Base-by-base conservation (phyloP, 805 yeast genomes). In the Clavispora phyllophila region DNA sequence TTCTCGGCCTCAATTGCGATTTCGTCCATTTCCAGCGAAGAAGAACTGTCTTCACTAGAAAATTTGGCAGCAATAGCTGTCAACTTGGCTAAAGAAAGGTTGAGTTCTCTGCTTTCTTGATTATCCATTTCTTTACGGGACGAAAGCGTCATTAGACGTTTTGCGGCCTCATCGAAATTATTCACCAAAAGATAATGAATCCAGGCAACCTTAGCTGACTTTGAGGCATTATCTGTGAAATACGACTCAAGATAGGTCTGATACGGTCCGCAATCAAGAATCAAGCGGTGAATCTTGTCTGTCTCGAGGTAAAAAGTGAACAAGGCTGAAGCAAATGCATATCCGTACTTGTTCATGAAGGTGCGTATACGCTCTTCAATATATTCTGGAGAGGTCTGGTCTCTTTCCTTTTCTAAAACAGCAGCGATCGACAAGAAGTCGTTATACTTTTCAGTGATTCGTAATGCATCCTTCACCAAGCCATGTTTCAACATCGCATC, bases 31-130 rank as follows among this genome's bases (percentile, higher is more conserved):
- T 26, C 29, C 12, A 26, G 19, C 2, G 38, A 26, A 19, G 39
- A 41, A 8, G 34, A 28, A 9, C 28, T 22, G 14, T 22, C n/a
- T 10, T 40, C 14, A 28, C 17, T 2, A 4, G 22, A 5, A 15
- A 35, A 20, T 17, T 57, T 55, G 1, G 70, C 58, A 0, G 81
- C 81, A 15, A 85, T 55, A 1, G 78, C 68, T 2, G 87, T 64
- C 18, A 89, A 61, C 58, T 88, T 88, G 2, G 95, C 90, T 39
- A 88, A 61, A 43, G 87, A 83, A 45, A 81, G 70, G 49, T 80
- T 80, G 18, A 84, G 53, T 50, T 74, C 78, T 51, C 74, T 75
- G 49, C 73, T 74, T 10, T 61, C 61, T 35, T 72, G 65, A 9
- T 62, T 54, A 20, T 76, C 78, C 14, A 72, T 73, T 2, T 57